Percentiles rank a stretch among this genome's conserved stretches.
These are phyloP conservation scores for Stagonosporopsis cucurbitacearum DNA, from an alignment of 2,329 filamentous ascomycete genomes.

Conservation along the genomic window DNA sequence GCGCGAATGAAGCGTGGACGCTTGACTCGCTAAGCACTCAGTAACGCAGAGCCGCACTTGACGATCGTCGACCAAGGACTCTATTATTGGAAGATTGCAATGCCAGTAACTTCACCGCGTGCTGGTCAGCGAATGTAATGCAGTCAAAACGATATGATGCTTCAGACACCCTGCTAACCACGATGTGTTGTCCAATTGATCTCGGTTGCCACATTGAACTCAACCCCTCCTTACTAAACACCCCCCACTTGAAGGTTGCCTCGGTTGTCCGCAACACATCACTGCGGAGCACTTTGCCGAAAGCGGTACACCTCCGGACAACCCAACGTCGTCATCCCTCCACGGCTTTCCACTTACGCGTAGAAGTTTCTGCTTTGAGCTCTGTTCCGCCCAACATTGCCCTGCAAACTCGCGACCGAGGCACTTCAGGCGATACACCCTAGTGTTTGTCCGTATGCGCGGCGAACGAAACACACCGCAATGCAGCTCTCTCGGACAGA, in stretches of 20 bases:
- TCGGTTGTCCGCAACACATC: constrained; percentile 24
- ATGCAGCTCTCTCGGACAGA: constrained; percentile 6
- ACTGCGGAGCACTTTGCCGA: constrained; percentile 24
- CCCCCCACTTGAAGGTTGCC: constrained; percentile 38
- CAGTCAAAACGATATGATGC: neutral
- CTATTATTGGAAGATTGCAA: neutral
- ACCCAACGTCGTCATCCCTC: constrained; percentile 26
- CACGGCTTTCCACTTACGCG: constrained; percentile 17
- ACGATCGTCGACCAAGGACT: neutral
- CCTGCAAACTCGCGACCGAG: constrained; percentile 4
- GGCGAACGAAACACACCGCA: constrained; percentile 16
- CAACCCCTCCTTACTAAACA: constrained; percentile 15
- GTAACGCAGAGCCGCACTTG: constrained; percentile 1
- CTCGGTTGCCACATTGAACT: neutral
- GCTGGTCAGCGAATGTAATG: neutral
- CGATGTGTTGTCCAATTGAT: too few relatives aligned
- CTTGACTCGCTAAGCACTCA: constrained; percentile 12
- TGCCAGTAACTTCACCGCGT: neutral
- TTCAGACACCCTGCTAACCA: neutral
- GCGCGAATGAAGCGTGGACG: neutral
- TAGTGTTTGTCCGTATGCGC: neutral
- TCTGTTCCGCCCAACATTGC: constrained; percentile 5
- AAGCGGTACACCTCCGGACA: constrained; percentile 23
- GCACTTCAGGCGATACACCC: neutral
- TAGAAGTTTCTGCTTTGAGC: constrained; percentile 21